Conservation (phyloP, 1,284 basidiomycete species). For the Sporisorium reilianum region DNA sequence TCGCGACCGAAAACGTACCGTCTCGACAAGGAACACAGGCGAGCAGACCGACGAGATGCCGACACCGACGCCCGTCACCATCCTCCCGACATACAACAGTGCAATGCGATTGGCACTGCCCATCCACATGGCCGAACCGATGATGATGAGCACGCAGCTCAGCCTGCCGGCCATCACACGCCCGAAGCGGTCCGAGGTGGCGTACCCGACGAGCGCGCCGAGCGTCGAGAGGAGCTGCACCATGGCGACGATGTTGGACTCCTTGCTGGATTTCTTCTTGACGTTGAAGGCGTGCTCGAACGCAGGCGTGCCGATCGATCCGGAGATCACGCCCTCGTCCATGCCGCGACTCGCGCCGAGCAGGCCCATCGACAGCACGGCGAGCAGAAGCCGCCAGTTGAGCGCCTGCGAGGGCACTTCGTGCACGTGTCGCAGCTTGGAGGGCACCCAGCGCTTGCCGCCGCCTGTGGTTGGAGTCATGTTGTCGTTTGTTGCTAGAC, state of each 20-base stretch:
- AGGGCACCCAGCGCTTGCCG: conserved; percentile 23
- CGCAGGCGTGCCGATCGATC: conserved; percentile 16
- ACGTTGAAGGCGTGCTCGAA: conserved; percentile 34
- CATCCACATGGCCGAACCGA: conserved; percentile 30
- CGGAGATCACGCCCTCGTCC: conserved; percentile 38
- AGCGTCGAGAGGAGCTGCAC: conserved; percentile 35
- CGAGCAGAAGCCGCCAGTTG: conserved; percentile 38
- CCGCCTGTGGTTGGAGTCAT: conserved; percentile 7
- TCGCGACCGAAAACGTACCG: neutral
- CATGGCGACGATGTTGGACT: conserved; percentile 44
- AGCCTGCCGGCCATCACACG: conserved; percentile 23
- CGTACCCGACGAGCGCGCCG: conserved; percentile 32
- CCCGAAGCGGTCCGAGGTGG: conserved; percentile 18
- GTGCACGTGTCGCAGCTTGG: conserved; percentile 29
- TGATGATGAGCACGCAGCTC: conserved; percentile 27
- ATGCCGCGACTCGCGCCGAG: conserved; percentile 36
- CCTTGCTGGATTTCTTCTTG: conserved; percentile 29
- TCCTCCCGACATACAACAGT: conserved; percentile 21
- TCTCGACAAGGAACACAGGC: conserved; percentile 33
- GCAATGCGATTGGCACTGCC: conserved; percentile 19
- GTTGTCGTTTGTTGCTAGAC: no score
- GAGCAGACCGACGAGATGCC: conserved; percentile 30
- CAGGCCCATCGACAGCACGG: conserved; percentile 30
- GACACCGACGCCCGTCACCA: conserved; percentile 31
- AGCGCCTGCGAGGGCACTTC: conserved; percentile 32